A percentile compares a stretch with the other conserved stretches of the same genome.
phyloP scores from a whole-genome alignment of 2,329 filamentous ascomycete genomes.

The Ramularia endophylla region DNA sequence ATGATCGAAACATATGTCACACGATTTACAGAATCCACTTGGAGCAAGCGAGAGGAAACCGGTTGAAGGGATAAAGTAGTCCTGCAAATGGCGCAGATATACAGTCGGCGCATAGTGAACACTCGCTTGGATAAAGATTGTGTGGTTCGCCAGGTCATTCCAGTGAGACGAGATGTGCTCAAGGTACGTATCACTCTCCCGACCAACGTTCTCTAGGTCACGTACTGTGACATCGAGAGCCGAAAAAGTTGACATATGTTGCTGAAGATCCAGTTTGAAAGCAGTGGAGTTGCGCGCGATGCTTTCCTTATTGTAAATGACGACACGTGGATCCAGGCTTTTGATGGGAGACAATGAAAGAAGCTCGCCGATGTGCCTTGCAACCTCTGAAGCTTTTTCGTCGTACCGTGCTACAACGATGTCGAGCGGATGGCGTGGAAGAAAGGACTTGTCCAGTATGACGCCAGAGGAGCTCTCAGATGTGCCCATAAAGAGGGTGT shows the following conservation, averaged over 20 bases:
- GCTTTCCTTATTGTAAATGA: not conserved
- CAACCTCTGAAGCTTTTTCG: not conserved
- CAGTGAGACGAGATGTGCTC: slow-evolving; percentile 41
- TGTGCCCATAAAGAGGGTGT: not conserved
- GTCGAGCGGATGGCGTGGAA: not conserved
- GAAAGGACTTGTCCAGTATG: not conserved
- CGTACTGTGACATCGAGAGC: not conserved
- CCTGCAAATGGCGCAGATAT: no score
- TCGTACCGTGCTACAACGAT: not conserved
- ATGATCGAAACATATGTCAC: slow-evolving; percentile 35
- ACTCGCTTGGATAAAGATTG: slow-evolving; percentile 44
- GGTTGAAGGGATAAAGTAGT: slow-evolving; percentile 38
- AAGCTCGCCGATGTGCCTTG: not conserved
- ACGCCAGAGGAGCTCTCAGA: not conserved
- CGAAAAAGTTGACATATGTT: not conserved
- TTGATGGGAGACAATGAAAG: not conserved
- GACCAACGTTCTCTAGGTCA: slow-evolving; percentile 35
- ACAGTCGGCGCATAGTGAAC: no score
- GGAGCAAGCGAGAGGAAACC: slow-evolving; percentile 43
- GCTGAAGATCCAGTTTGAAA: not conserved
- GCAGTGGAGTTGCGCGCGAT: not conserved
- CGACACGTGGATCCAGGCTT: not conserved
- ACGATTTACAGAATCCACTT: slow-evolving; percentile 33
- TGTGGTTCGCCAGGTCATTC: slow-evolving; percentile 41
- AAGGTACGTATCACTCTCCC: slow-evolving; percentile 43